Conservation (phyloP, 73 alveolate genomes). For the Paramecium octaurelia region DNA sequence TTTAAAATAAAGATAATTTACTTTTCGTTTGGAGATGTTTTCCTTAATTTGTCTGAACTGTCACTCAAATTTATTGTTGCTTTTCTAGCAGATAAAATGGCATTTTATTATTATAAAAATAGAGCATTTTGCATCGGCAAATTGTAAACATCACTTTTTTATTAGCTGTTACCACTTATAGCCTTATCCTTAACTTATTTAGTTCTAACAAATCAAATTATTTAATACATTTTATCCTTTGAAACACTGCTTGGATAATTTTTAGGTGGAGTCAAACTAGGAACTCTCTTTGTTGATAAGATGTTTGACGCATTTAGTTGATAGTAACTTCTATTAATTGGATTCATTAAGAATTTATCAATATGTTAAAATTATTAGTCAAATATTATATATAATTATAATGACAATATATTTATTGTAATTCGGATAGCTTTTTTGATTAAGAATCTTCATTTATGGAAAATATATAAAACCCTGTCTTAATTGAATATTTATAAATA, state of each 20-base stretch:
- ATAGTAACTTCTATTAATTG: constrained; percentile 39
- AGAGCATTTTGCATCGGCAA: constrained; percentile 17
- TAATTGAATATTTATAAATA: background rate
- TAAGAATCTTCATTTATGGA: background rate
- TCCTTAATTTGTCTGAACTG: constrained; percentile 32
- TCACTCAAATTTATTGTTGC: constrained; percentile 50
- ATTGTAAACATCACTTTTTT: constrained; percentile 10
- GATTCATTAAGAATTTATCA: background rate
- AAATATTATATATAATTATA: background rate
- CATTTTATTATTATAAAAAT: constrained; percentile 25
- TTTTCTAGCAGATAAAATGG: constrained; percentile 36
- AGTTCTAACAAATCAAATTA: background rate
- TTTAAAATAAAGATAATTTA: background rate
- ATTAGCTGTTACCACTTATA: background rate
- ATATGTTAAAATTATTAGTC: background rate
- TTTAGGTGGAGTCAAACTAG: constrained; percentile 38
- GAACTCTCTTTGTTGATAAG: background rate
- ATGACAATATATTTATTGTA: background rate
- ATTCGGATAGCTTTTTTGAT: background rate
- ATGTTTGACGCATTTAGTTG: background rate
- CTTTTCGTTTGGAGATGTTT: constrained; percentile 44
- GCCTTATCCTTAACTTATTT: constrained; percentile 41
- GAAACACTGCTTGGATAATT: background rate
- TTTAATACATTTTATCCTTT: constrained; percentile 24
- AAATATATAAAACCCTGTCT: background rate